Percentiles rank a stretch among this genome's conserved stretches.
phyloP scores from a whole-genome alignment of 768 basidiomycete species.

The Phlebiopsis flavidoalba region DNA sequence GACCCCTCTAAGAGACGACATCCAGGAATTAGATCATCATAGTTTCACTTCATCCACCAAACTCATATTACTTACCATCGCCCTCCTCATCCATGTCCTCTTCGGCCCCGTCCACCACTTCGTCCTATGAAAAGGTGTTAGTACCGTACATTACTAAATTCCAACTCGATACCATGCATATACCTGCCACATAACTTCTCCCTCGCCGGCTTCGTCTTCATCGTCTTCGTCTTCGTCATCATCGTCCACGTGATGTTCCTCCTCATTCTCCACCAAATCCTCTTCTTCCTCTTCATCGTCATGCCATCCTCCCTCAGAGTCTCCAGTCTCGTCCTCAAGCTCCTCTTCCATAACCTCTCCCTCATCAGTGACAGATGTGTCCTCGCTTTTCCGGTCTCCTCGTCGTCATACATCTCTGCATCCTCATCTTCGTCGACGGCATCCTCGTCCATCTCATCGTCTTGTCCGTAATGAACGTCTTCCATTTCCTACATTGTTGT shows the following conservation, averaged over 20 bases:
- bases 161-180: constrained; percentile 2
- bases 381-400: constrained; percentile 79
- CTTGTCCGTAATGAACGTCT: constrained; percentile 60
- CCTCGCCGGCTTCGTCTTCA: constrained; percentile 34
- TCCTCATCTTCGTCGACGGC: constrained; percentile 81
- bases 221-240: constrained; percentile 29
- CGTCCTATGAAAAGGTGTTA: constrained; percentile 22
- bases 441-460: constrained; percentile 78
- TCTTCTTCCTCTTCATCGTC: constrained; percentile 69
- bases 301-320: constrained; percentile 58
- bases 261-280: constrained; percentile 42
- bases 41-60: neutral
- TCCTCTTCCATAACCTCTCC: constrained; percentile 67
- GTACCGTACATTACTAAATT: neutral
- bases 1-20: constrained; percentile 16
- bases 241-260: constrained; percentile 31
- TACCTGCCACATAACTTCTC: constrained; percentile 39
- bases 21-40: constrained; percentile 1
- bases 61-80: constrained; percentile 37
- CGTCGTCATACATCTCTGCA: constrained; percentile 84
- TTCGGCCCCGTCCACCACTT: constrained; percentile 30
- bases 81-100: constrained; percentile 51
- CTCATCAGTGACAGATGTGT: constrained; percentile 72
- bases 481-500: constrained; percentile 70
- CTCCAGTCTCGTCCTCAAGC: constrained; percentile 51